phyloP scores from a whole-genome alignment of 768 basidiomycete genomes.

The Galerina marginata region DNA sequence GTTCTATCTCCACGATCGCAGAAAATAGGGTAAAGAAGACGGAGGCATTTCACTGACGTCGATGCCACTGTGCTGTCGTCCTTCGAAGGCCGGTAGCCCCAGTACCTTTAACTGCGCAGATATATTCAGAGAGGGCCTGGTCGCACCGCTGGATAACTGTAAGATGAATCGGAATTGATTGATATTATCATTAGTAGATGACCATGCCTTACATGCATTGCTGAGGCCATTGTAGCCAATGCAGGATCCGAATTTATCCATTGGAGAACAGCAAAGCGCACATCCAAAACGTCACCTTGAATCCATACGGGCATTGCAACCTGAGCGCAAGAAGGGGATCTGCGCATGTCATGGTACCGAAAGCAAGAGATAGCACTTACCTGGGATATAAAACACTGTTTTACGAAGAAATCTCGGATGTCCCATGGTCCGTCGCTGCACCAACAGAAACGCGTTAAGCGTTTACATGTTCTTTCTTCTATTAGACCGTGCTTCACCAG shows the following conservation, averaged over 20 bases:
- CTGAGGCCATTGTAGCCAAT: slow-evolving; percentile 19
- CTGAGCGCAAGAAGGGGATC: slow-evolving; percentile 35
- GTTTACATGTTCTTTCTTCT: slow-evolving; percentile 58
- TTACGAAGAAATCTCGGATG: slow-evolving; percentile 83
- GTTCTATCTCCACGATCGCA: slow-evolving; percentile 17
- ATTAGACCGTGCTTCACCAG: slow-evolving; percentile 75
- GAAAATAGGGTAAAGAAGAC: slow-evolving; percentile 20
- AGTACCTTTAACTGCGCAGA: slow-evolving; percentile 77
- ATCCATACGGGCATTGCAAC: slow-evolving; percentile 77
- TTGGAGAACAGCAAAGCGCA: slow-evolving; percentile 61
- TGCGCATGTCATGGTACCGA: slow-evolving; percentile 1
- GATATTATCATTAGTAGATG: slow-evolving; percentile 8
- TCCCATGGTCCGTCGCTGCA: slow-evolving; percentile 87
- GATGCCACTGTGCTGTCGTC: slow-evolving; percentile 87
- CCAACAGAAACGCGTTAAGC: slow-evolving; percentile 74
- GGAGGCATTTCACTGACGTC: slow-evolving; percentile 64
- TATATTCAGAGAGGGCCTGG: slow-evolving; percentile 62
- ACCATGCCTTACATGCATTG: slow-evolving; percentile 24
- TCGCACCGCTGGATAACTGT: slow-evolving; percentile 32
- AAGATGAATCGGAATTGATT: slow-evolving; percentile 12
- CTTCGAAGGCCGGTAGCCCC: slow-evolving; percentile 75
- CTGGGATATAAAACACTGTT: slow-evolving; percentile 89
- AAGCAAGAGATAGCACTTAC: slow-evolving; percentile 40
- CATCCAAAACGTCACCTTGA: slow-evolving; percentile 74
- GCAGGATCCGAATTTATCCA: slow-evolving; percentile 42